Percentiles rank a stretch among this genome's conserved stretches.
Conservation (phyloP, 306 rosid species). For the Cucumis cinereus region DNA sequence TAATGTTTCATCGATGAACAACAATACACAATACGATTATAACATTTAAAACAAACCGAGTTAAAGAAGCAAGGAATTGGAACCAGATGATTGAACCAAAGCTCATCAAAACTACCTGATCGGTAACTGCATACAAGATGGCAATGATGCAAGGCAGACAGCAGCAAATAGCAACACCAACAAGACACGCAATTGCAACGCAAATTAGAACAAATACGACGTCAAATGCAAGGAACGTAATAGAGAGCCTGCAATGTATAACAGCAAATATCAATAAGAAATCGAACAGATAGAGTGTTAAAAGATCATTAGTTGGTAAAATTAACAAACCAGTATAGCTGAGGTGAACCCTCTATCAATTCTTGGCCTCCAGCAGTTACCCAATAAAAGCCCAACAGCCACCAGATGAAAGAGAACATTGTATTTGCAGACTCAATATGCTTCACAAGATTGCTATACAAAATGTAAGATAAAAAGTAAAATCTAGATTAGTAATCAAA, state of each 20-base stretch:
- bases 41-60: background rate
- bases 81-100: background rate
- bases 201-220: conserved; percentile 56
- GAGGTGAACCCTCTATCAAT: conserved; percentile 53
- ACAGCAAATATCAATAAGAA: background rate
- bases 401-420: conserved; percentile 70
- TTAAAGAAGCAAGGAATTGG: background rate
- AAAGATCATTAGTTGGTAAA: background rate
- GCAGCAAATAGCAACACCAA: conserved; percentile 91
- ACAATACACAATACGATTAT: background rate
- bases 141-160: conserved; percentile 89
- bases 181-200: conserved; percentile 58
- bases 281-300: background rate
- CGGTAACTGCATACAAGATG: conserved; percentile 43
- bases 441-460: conserved; percentile 36
- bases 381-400: conserved; percentile 87
- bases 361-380: conserved; percentile 60
- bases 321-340: conserved; percentile 63
- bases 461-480: background rate
- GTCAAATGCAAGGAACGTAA: conserved; percentile 70
- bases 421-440: conserved; percentile 55
- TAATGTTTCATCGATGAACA: background rate
- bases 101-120: conserved; percentile 36
- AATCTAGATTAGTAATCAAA: background rate
- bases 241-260: conserved; percentile 66